Base-by-base conservation (phyloP, 371 early-diverging fungal species). In the Chytridiales sp. region DNA sequence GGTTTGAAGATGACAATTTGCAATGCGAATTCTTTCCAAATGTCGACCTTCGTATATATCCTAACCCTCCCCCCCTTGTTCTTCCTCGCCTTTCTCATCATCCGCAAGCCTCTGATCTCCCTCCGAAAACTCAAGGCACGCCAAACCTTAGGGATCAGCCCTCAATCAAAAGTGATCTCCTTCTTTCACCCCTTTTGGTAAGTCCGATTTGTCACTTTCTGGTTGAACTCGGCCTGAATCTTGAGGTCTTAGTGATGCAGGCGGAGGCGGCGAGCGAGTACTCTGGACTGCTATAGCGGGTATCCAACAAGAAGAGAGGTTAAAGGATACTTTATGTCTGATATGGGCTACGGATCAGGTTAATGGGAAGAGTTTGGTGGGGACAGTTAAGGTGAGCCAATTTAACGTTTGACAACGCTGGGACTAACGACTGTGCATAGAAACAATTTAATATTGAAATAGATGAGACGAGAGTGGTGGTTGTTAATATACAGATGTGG, bases 261-360 rank as follows among this genome's bases (percentile, higher is more conserved):
- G 95, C 36, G 97, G 97, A 27, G 98, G 98, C 22, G 98, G 98
- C 15, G 98, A 98, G 63, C 83, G 95, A 15, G 98, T 98, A 0
- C 76, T 98, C 4, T 98, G 96, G 95, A 83, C 85, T 0, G 85
- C 87, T 17, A 82, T 98, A 42, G 76, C 87, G 27, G 87, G 85
- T 24, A 74, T 94, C 40, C 90, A 51, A 22, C 24, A 13, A 22
- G 30, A 88, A 59, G 61, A 71, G 38, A 67, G 81, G 5, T 86
- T 85, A 48, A 81, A 83, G 3, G 68, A 86, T 57, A 78, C 81
- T 0, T 64, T 83, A 19, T 84, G 84, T 49, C 81, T 86, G 4
- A 83, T 97, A 0, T 97, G 95, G 77, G 85, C 91, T 0, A 89
- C 92, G 47, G 87, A 88, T 59, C 60, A 61, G 0, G 76, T 78